Percentiles rank a stretch among this genome's conserved stretches.
These are phyloP conservation scores for Quercus suber DNA, from an alignment of 306 rosid genomes.

Conservation along the genomic window DNA sequence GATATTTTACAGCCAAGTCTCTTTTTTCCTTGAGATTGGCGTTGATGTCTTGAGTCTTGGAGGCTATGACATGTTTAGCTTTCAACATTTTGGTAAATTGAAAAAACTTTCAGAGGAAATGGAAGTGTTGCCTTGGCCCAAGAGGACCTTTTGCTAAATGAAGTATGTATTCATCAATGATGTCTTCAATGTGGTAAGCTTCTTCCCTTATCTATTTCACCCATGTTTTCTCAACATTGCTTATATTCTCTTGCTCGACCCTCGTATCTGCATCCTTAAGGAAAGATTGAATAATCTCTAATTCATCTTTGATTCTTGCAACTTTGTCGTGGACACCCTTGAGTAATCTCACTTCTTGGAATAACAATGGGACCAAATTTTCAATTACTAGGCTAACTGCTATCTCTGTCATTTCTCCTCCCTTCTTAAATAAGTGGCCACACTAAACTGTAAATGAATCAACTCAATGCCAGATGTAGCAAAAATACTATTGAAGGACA, in stretches of 20 bases:
- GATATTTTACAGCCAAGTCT: neutral
- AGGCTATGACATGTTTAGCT: neutral
- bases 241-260: neutral
- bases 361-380: neutral
- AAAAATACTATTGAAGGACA: too few relatives aligned
- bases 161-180: neutral
- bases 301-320: neutral
- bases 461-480: too few relatives aligned
- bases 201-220: conserved; percentile 2
- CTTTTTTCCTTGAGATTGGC: neutral
- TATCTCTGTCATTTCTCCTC: neutral
- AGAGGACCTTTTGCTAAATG: neutral
- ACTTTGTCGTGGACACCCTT: neutral
- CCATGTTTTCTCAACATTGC: neutral
- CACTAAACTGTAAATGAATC: fast-evolving
- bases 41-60: neutral
- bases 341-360: neutral
- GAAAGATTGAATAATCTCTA: neutral
- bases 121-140: neutral
- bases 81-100: too few relatives aligned
- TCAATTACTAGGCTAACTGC: neutral
- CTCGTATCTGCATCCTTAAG: neutral
- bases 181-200: conserved; percentile 16
- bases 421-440: too few relatives aligned
- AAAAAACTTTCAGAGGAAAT: fast-evolving